Base-by-base conservation (phyloP, 202 grass and related monocot species). In the Brachypodium distachyon region DNA sequence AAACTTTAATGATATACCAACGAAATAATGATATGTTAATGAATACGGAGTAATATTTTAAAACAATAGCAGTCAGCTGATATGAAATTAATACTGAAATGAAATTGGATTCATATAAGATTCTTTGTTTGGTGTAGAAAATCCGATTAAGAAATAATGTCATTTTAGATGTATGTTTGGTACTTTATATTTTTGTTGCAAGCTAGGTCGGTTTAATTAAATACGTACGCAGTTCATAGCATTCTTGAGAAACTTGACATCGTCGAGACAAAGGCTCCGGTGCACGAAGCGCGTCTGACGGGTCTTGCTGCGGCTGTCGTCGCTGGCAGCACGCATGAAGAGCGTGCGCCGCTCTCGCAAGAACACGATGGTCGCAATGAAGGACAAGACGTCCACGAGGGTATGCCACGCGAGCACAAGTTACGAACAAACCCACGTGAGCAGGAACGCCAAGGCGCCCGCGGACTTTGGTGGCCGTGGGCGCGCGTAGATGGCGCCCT, bases 161-260 rank as follows among this genome's bases (percentile, higher is more conserved):
- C n/a, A n/a, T n/a, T n/a, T n/a, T n/a, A n/a, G n/a, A n/a, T n/a
- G n/a, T n/a, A n/a, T n/a, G n/a, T n/a, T n/a, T n/a, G n/a, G n/a
- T n/a, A n/a, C n/a, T n/a, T n/a, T n/a, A n/a, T n/a, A n/a, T n/a
- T n/a, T n/a, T n/a, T n/a, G n/a, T n/a, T n/a, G n/a, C n/a, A n/a
- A n/a, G n/a, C n/a, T n/a, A n/a, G n/a, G n/a, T n/a, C n/a, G n/a
- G n/a, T n/a, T n/a, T n/a, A n/a, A n/a, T n/a, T n/a, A n/a, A n/a
- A 52, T 0, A 26, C 85, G 73, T 87, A 93, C 90, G 59, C 90
- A 91, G 46, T 70, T 72, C 82, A 91, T 85, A 51, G 65, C 81
- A 50, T 85, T 77, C 71, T 93, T 93, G 74, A 93, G 58, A 62
- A 61, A 43, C 81, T 91, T 97, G 79, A 93, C 46, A 64, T 97